Evolutionary conservation across 768 basidiomycete species (phyloP).

Genomic region (Suillus weaverae): DNA sequence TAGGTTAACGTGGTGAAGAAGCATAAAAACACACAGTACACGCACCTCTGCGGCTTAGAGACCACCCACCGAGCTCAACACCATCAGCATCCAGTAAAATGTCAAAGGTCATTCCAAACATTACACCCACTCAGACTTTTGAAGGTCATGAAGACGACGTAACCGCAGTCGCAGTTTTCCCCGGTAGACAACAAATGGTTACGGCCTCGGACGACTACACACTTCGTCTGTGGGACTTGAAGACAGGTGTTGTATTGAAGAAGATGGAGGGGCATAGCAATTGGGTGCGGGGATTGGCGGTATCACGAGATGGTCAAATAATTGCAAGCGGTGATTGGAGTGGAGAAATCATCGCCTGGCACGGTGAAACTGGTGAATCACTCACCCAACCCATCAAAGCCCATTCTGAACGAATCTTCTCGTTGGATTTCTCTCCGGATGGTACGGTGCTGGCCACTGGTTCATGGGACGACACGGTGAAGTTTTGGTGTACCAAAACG

Average conservation of each 20-base stretch:
- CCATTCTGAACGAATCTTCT: neutral
- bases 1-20: no score
- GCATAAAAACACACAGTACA: no score
- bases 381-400: neutral
- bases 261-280: neutral
- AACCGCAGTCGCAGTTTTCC: neutral
- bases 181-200: neutral
- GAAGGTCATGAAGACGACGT: no score
- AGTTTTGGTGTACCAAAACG: neutral
- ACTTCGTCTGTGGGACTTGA: slow-evolving; percentile 2
- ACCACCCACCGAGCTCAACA: no score
- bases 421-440: neutral
- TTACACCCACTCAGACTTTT: no score
- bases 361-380: neutral
- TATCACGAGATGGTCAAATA: neutral
- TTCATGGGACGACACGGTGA: neutral
- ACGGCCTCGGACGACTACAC: neutral
- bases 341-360: neutral
- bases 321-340: neutral
- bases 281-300: neutral
- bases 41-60: no score
- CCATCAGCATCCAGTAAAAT: no score
- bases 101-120: no score
- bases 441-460: neutral
- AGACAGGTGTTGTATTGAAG: neutral